These are phyloP conservation scores for Phytophthora podocarpi DNA, from an alignment of 352 stramenopile species.

Conservation along the genomic window DNA sequence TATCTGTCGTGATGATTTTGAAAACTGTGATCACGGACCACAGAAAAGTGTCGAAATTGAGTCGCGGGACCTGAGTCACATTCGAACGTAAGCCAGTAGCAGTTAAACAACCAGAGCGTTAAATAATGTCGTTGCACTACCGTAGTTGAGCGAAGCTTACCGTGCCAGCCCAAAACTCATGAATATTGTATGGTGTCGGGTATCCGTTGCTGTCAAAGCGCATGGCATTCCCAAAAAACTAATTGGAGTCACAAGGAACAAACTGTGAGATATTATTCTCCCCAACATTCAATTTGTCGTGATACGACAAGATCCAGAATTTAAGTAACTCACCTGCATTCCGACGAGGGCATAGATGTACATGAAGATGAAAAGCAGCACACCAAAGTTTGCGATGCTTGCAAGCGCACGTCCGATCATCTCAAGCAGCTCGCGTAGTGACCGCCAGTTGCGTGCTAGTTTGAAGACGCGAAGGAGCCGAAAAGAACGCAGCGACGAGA, in stretches of 20 bases:
- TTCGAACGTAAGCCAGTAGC: too few relatives aligned
- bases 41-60: constrained; percentile 90
- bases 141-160: too few relatives aligned
- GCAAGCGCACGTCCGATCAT: constrained; percentile 88
- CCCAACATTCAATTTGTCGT: constrained; percentile 89
- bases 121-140: too few relatives aligned
- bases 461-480: constrained; percentile 95
- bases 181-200: constrained; percentile 40
- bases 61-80: constrained; percentile 64
- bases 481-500: constrained; percentile 88
- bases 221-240: constrained; percentile 94
- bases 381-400: constrained; percentile 93
- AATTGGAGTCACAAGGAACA: not conserved
- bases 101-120: too few relatives aligned
- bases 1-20: constrained; percentile 93
- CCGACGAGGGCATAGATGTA: constrained; percentile 94
- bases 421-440: constrained; percentile 88
- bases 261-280: constrained; percentile 39
- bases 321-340: constrained; percentile 73
- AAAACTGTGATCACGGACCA: constrained; percentile 88
- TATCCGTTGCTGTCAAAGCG: constrained; percentile 88
- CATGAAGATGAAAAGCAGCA: constrained; percentile 95
- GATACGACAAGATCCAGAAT: too few relatives aligned
- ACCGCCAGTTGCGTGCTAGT: constrained; percentile 91
- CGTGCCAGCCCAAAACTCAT: constrained; percentile 66